Base-by-base conservation (phyloP, 345 rosid genomes). In the Aurinia saxatilis region DNA sequence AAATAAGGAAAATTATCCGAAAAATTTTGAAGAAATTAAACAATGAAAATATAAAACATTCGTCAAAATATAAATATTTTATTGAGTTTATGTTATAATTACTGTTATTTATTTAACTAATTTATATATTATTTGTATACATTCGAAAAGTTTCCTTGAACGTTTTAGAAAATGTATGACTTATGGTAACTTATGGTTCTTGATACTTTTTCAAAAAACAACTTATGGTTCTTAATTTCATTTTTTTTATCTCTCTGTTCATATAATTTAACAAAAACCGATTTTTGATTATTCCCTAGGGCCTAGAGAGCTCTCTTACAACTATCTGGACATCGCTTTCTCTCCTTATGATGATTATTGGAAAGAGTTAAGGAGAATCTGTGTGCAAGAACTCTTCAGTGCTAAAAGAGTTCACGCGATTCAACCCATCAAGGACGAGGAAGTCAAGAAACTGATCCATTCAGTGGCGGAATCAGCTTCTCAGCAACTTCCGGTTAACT, bases 391-490 rank as follows among this genome's bases (percentile, higher is more conserved):
- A 46, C 75, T 65, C 6, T 51, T 75, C 10, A 70, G 51, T 47
- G 17, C 18, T 5, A 61, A 70, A 17, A 48, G 44, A 15, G 57
- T 48, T 23, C 53, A 49, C 12, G 16, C 59, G 18, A 54, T 54
- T 10, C 45, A 38, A 8, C 23, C 18, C 17, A 31, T 70, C 40
- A 42, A 75, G 14, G 73, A 70, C 19, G 78, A 65, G 48, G 70
- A 79, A 61, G 57, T 76, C 3, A 25, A 30, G 5, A 45, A 12
- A 0, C 18, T 75, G 27, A 15, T 76, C 12, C 19, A 63, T 11
- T 66, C 70, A 6, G 48, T 79, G 8, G 49, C 76, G 4, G 40
- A 40, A 30, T 41, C 60, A 3, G 49, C 75, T 2, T 7, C 18
- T 7, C 23, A 45, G 0, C 35, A 17, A 2, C 12, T 30, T 46